Base-by-base conservation (phyloP, 129 eudicot genomes). In the Artemisia tridentata region DNA sequence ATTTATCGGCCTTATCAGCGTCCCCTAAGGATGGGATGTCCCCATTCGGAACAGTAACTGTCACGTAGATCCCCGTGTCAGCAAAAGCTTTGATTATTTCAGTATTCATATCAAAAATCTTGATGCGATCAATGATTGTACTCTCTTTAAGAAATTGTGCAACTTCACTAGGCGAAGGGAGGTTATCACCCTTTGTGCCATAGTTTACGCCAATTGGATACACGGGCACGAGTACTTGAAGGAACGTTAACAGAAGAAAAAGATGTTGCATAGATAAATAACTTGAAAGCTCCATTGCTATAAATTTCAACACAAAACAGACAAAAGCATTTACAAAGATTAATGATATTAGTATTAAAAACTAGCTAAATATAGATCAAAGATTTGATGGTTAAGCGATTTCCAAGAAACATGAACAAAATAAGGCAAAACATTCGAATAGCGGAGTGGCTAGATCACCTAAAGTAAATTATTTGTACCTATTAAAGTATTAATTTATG, bases 151-250 rank as follows among this genome's bases (percentile, higher is more conserved):
- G 76, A 61, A 81, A 84, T 15, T 73, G 3, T 2, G 88, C 88
- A 11, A 86, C 88, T 68, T 81, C 81, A n/a, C 65, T 51, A 3
- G 88, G 86, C 0, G 86, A 76, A 10, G 92, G 86, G 58, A 86
- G 92, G 82, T 84, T 79, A 72, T 86, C 84, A 13, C 81, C 88
- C 0, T 81, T 72, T 43, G 84, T 75, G 61, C 92, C 88, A 72
- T 84, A 84, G 79, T 86, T 86, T 57, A 84, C 86, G 11, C 88
- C 92, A 19, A 86, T 75, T 27, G 84, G 18, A 78, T 57, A 66
- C 15, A 63, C 54, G 11, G 72, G 76, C 17, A 63, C 75, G 3
- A 70, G 2, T 8, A 63, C 10, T 17, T 71, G 72, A 52, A 63
- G 17, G 3, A 63, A 63, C 3, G 67, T 63, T 3, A 59, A 53